Conservation (phyloP, 768 basidiomycete species). For the Boletus insuetus region DNA sequence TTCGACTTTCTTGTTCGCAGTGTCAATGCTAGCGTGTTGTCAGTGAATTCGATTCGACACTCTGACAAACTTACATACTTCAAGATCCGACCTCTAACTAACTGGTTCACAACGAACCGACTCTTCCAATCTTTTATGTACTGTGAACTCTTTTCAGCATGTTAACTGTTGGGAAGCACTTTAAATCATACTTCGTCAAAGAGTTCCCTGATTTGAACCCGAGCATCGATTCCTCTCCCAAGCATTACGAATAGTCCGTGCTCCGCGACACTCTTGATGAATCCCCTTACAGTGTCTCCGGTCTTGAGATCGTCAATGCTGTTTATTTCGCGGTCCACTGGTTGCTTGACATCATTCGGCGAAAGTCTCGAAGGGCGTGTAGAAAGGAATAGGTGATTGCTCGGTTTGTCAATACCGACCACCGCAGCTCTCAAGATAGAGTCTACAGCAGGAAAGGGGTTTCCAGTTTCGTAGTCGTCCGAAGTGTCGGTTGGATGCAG, state of each 20-base stretch:
- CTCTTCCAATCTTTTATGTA: slow-evolving; percentile 96
- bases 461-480: slow-evolving; percentile 71
- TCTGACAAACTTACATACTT: slow-evolving; percentile 44
- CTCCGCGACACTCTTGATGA: slow-evolving; percentile 83
- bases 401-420: slow-evolving; percentile 61
- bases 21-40: slow-evolving; percentile 57
- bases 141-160: slow-evolving; percentile 38
- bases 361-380: slow-evolving; percentile 71
- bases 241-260: slow-evolving; percentile 89
- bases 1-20: slow-evolving; percentile 77
- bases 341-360: slow-evolving; percentile 43
- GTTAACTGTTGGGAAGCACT: background rate
- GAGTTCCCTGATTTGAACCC: slow-evolving; percentile 90
- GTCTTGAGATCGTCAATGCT: slow-evolving; percentile 58
- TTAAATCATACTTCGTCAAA: slow-evolving; percentile 68
- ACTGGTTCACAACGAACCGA: slow-evolving; percentile 72
- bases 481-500: slow-evolving; percentile 78
- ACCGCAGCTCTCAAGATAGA: slow-evolving; percentile 70
- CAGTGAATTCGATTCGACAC: slow-evolving; percentile 1
- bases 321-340: slow-evolving; percentile 71
- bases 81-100: slow-evolving; percentile 84
- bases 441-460: slow-evolving; percentile 58
- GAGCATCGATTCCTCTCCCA: slow-evolving; percentile 80
- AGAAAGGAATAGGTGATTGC: slow-evolving; percentile 74
- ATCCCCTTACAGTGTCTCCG: slow-evolving; percentile 80